Base-by-base conservation (phyloP, 2,329 filamentous ascomycete genomes). In the Tolypocladium guangdongense region DNA sequence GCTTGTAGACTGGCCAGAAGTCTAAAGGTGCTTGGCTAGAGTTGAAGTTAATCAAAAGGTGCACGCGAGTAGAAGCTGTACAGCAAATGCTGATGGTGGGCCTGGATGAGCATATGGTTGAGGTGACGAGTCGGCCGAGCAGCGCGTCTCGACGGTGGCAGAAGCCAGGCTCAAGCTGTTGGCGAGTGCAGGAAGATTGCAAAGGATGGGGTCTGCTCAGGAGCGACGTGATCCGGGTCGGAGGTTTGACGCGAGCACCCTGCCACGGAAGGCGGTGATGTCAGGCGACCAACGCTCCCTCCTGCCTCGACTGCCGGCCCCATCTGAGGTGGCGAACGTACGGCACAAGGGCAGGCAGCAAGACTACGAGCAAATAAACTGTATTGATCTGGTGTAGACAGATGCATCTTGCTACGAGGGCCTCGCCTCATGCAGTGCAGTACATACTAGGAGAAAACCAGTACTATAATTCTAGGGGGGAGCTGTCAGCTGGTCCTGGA, bases 361-460 rank as follows among this genome's bases (percentile, higher is more conserved):
- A 27, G 27, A 6, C 16, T 8, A 5, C 5, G 3, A 18, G 36
- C 32, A 37, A 38, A 27, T 33, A 24, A 54, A 53, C 27, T 56
- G 51, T 59, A 56, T 59, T 52, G 39, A 50, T 56, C 38, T 33
- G 39, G 33, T 55, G 41, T 48, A 52, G 45, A 54, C 55, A 53
- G 35, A 56, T 48, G 52, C 51, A 51, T 55, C 55, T 50, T 51
- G 50, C 52, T 50, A 35, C n/a, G 30, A 47, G 45, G 50, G 30
- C 27, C 35, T 36, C 43, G 41, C 39, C 53, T 37, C 41, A 49
- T 54, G 51, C 51, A 52, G 35, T 48, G 14, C 36, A 53, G 48
- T 45, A 56, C 54, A 56, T 22, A 46, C 36, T 39, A 49, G 52
- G 56, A 39, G 45, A 33, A 50, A 35, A 55, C 39, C 45, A 4